phyloP scores from a whole-genome alignment of 2,329 filamentous ascomycete genomes.

The Aaosphaeria pasadenensis region DNA sequence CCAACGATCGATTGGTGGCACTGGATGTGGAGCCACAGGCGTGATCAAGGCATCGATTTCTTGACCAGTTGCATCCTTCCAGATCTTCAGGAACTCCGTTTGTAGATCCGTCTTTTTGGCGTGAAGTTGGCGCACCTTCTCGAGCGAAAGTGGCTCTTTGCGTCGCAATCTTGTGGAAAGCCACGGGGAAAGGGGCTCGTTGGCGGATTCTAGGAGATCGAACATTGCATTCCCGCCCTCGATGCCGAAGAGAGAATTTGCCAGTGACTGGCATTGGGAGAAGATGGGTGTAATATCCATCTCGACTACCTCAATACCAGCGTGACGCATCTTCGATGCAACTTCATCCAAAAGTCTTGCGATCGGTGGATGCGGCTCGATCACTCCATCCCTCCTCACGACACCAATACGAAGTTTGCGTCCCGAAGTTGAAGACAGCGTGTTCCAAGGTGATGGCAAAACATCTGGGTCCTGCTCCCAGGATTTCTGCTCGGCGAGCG shows the following conservation, averaged over 20 bases:
- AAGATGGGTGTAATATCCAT: conserved; percentile 53
- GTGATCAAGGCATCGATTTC: conserved; percentile 61
- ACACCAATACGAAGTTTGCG: conserved; percentile 46
- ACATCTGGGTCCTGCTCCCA: conserved; percentile 50
- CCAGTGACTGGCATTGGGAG: conserved; percentile 54
- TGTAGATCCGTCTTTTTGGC: conserved; percentile 52
- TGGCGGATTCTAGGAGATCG: conserved; percentile 53
- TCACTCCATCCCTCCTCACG: conserved; percentile 49
- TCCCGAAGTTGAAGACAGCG: conserved; percentile 13
- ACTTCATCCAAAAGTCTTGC: conserved; percentile 46
- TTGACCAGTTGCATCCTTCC: conserved; percentile 44
- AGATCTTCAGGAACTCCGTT: conserved; percentile 56
- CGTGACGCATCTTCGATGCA: conserved; percentile 25
- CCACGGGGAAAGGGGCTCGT: conserved; percentile 60
- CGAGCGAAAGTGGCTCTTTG: conserved; percentile 46
- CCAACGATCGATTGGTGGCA: conserved; percentile 60
- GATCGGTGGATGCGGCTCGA: conserved; percentile 53
- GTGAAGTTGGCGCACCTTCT: conserved; percentile 52
- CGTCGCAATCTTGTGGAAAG: conserved; percentile 52
- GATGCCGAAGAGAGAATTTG: conserved; percentile 57
- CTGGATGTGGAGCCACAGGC: conserved; percentile 62
- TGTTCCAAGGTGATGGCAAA: conserved; percentile 38
- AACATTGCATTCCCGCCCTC: conserved; percentile 58
- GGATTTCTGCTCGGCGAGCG: conserved; percentile 51
- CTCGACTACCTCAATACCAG: conserved; percentile 56